Evolutionary conservation across 257 asterid genomes (phyloP), one percentile per base, ranked within the genome.

Genomic region (Lycium ferocissimum): DNA sequence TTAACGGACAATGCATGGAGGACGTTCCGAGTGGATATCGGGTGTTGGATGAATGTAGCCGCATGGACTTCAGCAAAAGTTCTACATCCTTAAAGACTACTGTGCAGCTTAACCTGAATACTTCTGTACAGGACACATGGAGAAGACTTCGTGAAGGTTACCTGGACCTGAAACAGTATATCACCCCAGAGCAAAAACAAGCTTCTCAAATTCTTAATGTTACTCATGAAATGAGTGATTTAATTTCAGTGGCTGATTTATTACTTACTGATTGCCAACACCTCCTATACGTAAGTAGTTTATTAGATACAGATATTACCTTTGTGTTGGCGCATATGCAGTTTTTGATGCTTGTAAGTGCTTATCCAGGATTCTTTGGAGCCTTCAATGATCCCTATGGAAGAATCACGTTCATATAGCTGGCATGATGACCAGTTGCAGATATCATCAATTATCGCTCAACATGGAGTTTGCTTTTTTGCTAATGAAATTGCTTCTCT

Each of bases 1-100:
- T 95, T 75, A 88, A 86, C 63, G 83, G 88, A 76, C 89, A 83
- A 89, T 86, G 87, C 66, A 93, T 80, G 85, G 91, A 87, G 85
- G 90, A 88, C 86, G 88, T 79, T 82, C 87, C 89, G 3, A 89
- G 90, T 84, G 91, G 87, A 45, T 86, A 85, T 89, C 95, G 90
- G 56, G 78, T 86, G 76, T 85, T 95, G 84, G 99, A 95, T 89
- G 99, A 96, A 91, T 95, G 98, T 92, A 96, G 98, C 87, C 92
- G 94, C 67, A 89, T 93, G 61, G 93, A 90, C 85, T 91, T 91
- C 83, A 79, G 40, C 78, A 85, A 88, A 85, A 85, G 79, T 58
- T 86, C 85, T 83, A 84, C 89, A 20, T 79, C 90, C 78, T 85
- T 89, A 18, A 84, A 83, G 79, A 83, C 73, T 83, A 59, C 76